Base-by-base conservation (phyloP, 2,329 filamentous ascomycete species). In the Alternaria gaisen region DNA sequence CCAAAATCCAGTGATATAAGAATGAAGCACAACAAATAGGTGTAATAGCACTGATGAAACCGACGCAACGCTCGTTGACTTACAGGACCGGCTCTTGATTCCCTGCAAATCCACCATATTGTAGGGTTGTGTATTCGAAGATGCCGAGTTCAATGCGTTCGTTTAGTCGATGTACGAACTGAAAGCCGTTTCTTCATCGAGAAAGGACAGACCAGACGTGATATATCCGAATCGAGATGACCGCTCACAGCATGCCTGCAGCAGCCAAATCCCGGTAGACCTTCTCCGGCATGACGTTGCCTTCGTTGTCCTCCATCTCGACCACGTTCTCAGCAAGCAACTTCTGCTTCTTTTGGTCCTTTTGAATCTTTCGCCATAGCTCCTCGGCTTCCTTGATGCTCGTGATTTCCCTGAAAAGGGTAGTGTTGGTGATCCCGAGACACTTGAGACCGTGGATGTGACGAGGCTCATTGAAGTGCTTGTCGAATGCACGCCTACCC, bases 221-320 rank as follows among this genome's bases (percentile, higher is more conserved):
- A 5, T 10, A 20, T 36, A 12, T 30, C 32, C 30, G 34, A 54
- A 11, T 41, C 22, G 28, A 28, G 1, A 0, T 5, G 9, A 5
- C 14, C 12, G 22, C 56, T 73, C 61, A 78, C 5, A 78, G 66
- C 74, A 97, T 83, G 34, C 94, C 94, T 77, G 97, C 93, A 82
- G 96, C 97, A 80, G 93, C 91, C 80, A 98, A 81, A 85, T 99
- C 95, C 68, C 94, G 90, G 79, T 97, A 99, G 56, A 99, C 94
- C 85, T 97, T 97, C 82, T 97, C 93, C 0, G 96, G 95, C 95
- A 99, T 99, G 58, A 99, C 95, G 73, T 99, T 98, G 47, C 95
- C 95, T 77, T 97, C 92, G 0, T 88, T 91, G 79, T 99, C 95
- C 83, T 99, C 95, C 95, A 99, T 99, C 83, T 99, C 93, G 51